phyloP scores from a whole-genome alignment of 352 stramenopile species.

The Aphanomyces astaci region DNA sequence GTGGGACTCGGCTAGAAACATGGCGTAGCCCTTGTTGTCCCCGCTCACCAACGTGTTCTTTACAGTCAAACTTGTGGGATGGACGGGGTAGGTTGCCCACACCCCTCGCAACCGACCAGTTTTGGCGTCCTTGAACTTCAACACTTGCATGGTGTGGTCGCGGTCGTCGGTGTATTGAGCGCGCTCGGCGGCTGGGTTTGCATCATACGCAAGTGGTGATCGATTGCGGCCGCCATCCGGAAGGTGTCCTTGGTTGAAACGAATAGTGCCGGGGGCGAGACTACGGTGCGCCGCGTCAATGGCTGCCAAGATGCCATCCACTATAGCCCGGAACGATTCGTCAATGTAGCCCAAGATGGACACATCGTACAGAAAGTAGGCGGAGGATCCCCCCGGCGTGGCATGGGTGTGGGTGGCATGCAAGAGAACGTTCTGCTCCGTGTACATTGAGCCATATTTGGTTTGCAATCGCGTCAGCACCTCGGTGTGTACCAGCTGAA shows the following conservation, averaged over 20 bases:
- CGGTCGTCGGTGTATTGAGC: constrained; percentile 45
- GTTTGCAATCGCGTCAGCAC: constrained; percentile 34
- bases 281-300: constrained; percentile 54
- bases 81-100: constrained; percentile 66
- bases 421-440: constrained; percentile 59
- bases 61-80: constrained; percentile 68
- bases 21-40: constrained; percentile 71
- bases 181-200: constrained; percentile 57
- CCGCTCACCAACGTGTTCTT: constrained; percentile 66
- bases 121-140: constrained; percentile 41
- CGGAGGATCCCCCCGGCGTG: constrained; percentile 54
- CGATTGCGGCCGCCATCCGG: constrained; percentile 54
- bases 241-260: constrained; percentile 32
- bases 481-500: constrained; percentile 48
- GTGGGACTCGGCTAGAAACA: constrained; percentile 39
- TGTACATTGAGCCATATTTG: constrained; percentile 40
- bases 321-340: constrained; percentile 59
- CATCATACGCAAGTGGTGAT: constrained; percentile 51
- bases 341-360: constrained; percentile 38
- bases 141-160: constrained; percentile 60
- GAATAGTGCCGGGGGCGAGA: constrained; percentile 37
- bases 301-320: constrained; percentile 50
- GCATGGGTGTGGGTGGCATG: constrained; percentile 82
- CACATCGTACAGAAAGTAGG: constrained; percentile 67
- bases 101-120: constrained; percentile 37